Base-by-base conservation (phyloP, 139 green algal species). In the Micromonas commoda region DNA sequence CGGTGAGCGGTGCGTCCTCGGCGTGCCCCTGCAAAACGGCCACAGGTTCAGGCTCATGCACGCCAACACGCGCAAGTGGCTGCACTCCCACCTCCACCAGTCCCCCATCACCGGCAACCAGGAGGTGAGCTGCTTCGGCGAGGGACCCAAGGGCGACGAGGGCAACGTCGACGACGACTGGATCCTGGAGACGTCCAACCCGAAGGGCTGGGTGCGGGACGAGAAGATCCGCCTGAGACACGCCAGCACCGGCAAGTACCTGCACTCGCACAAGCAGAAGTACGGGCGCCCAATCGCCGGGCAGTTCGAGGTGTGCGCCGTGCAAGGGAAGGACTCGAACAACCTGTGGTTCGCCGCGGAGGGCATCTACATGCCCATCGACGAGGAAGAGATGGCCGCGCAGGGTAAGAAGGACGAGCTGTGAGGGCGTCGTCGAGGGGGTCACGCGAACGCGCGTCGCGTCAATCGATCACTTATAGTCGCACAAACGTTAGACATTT, bases 11-110 rank as follows among this genome's bases (percentile, higher is more conserved):
- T 87, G 82, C 72, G 32, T 24, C 19, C 80, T 75, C 32, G 83
- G 82, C 1, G 28, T 66, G 16, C 23, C 78, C 0, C 79, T 97
- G 20, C 85, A 80, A 26, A 88, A 90, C 39, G 82, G 86, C 24
- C 35, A 53, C 28, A 33, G 60, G 9, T 32, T 98, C 13, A 77
- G 91, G 26, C 81, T 98, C 71, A 89, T 93, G 81, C 94, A 98
- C 60, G 61, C 80, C 2, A 39, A 37, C 13, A 96, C 94, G 0
- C 75, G 85, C n/a, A 93, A 88, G 64, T 98, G 94, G 94, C 84
- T 98, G 38, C 94, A 98, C 82, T 91, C 83, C 73, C 94, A 98
- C 80, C n/a, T 83, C 4, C 93, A 92, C 78, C 37, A 85, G 19
- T 96, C 90, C 2, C 94, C 94, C 0, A 82, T 98, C 2, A 91